Base-by-base conservation (phyloP, 768 basidiomycete species). In the Galerina sulciceps region DNA sequence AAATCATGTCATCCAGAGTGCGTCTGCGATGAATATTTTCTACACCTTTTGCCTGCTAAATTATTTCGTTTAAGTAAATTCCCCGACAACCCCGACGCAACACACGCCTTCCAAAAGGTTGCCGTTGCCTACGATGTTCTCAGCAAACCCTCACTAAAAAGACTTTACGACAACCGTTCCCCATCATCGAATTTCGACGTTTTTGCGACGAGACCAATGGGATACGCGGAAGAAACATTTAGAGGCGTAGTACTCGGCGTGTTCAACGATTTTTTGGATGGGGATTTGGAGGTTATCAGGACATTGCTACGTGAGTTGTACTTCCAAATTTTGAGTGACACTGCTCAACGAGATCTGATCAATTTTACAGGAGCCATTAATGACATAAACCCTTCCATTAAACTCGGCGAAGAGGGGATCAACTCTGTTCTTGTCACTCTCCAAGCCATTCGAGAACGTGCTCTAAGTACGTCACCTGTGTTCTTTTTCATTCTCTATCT, bases 1-100 rank as follows among this genome's bases (percentile, higher is more conserved):
- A 82, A 80, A 62, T 81, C 85, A 8, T 94, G 92, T 62, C 93
- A 94, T 67, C 93, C 93, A 75, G 93, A 95, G 93, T 94, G 58
- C 61, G 91, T 81, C 17, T 54, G 44, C 34, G 36, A 31, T 15
- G 41, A 20, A 47, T 44, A 13, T 15, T 20, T 26, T 18, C 20
- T 23, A 36, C 17, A 35, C 42, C 35, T 38, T 41, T 55, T 22
- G 46, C 23, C 34, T 51, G 34, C 55, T 44, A 47, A 60, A 45
- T 52, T 52, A 62, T 58, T 52, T 22, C 36, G 6, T 2, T 62
- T 13, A 64, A 94, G 93, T 69, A 94, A 94, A 77, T 94, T 90
- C 62, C 90, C 91, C 18, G 72, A 84, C 62, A 86, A 88, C 66
- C 85, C 88, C 4, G 82, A 88, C 45, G 89, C 93, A 15, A 95